These are phyloP conservation scores for Macrophomina phaseolina DNA, from an alignment of 2,329 filamentous ascomycete genomes.

Conservation along the genomic window DNA sequence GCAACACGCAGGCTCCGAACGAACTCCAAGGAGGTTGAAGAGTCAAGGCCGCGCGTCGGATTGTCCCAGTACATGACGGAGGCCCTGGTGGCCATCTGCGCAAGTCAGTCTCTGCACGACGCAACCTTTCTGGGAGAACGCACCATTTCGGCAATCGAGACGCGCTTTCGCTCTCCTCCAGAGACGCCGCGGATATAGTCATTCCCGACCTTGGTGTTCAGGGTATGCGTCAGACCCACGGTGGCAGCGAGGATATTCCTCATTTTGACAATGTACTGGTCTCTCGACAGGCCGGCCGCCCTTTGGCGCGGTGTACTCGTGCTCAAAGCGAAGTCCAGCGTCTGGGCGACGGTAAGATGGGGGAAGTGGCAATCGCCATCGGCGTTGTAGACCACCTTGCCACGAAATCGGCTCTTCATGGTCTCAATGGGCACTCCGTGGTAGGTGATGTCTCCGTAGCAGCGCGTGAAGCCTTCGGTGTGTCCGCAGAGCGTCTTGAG, in stretches of 20 bases:
- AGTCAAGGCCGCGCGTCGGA: slow-evolving; percentile 75
- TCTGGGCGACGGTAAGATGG: slow-evolving; percentile 77
- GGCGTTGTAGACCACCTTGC: slow-evolving; percentile 85
- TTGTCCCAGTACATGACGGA: slow-evolving; percentile 78
- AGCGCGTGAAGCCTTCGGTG: slow-evolving; percentile 55
- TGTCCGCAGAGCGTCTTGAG: slow-evolving; percentile 64
- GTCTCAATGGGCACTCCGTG: slow-evolving; percentile 68
- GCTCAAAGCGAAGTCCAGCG: slow-evolving; percentile 75
- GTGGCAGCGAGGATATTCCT: slow-evolving; percentile 77
- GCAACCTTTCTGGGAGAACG: not conserved
- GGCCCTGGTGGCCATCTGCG: slow-evolving; percentile 62
- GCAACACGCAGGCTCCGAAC: slow-evolving; percentile 71
- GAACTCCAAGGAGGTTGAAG: slow-evolving; percentile 77
- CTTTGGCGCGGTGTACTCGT: slow-evolving; percentile 69
- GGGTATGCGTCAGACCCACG: slow-evolving; percentile 74
- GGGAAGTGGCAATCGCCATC: slow-evolving; percentile 85
- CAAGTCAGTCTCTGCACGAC: not conserved
- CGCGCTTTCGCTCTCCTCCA: slow-evolving; percentile 79
- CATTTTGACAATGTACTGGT: slow-evolving; percentile 65
- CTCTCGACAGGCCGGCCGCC: slow-evolving; percentile 62
- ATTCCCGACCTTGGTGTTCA: slow-evolving; percentile 76
- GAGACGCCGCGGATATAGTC: slow-evolving; percentile 77
- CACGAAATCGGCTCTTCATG: slow-evolving; percentile 79
- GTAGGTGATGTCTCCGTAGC: slow-evolving; percentile 1
- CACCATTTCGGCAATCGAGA: slow-evolving; percentile 76